phyloP scores from a whole-genome alignment of 805 yeast species.

The Candida caryicola region DNA sequence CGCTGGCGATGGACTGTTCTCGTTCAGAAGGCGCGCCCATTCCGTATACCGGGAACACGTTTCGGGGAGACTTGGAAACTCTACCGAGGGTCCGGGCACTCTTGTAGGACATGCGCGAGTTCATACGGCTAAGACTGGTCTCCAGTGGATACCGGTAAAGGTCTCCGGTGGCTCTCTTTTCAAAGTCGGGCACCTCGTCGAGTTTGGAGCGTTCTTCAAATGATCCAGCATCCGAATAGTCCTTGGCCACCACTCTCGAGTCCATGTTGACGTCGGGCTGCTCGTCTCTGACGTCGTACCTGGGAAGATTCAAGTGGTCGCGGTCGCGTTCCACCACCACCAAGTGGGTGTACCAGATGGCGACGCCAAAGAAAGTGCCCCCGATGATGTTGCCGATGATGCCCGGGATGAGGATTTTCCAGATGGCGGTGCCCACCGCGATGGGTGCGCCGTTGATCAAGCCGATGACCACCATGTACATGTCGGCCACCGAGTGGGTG shows the following conservation, averaged over 20 bases:
- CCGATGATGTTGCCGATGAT: conserved; percentile 76
- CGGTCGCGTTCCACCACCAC: conserved; percentile 72
- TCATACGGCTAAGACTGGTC: conserved; percentile 5
- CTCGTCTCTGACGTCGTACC: conserved; percentile 71
- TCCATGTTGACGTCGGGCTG: conserved; percentile 77
- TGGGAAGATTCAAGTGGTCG: conserved; percentile 58
- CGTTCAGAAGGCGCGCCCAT: conserved; percentile 64
- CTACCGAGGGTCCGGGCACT: conserved; percentile 1
- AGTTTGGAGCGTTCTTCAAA: background rate
- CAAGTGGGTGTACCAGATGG: conserved; percentile 74
- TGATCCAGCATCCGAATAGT: conserved; percentile 6
- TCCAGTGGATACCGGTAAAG: background rate
- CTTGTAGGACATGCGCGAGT: conserved; percentile 10
- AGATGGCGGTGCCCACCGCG: conserved; percentile 61
- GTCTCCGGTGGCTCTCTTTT: background rate
- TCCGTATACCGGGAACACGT: conserved; percentile 77
- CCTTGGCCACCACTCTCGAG: conserved; percentile 61
- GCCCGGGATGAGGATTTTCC: conserved; percentile 73
- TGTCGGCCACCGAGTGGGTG: conserved; percentile 80
- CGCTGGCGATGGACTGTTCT: conserved; percentile 56
- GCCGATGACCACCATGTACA: conserved; percentile 66
- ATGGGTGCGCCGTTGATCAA: conserved; percentile 63
- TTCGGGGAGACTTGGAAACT: conserved; percentile 53
- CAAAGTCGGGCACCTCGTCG: background rate
- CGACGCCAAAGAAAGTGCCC: conserved; percentile 63